Conservation (phyloP, 768 basidiomycete genomes). For the Lactifluus rugatus region DNA sequence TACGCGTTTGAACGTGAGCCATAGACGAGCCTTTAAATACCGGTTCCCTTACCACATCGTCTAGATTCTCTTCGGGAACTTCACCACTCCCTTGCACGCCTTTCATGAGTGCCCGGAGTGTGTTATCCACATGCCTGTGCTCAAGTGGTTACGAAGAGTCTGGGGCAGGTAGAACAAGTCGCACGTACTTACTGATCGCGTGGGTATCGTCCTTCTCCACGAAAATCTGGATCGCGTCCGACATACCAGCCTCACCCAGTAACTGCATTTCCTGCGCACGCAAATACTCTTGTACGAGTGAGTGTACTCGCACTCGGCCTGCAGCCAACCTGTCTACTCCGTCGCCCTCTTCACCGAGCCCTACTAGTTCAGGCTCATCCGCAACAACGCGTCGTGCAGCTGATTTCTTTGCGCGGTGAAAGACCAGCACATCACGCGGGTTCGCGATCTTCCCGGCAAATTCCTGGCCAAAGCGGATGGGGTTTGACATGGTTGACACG, state of each 20-base stretch:
- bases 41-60: conserved; percentile 48
- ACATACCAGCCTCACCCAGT: conserved; percentile 82
- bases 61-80: conserved; percentile 62
- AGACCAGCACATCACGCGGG: conserved; percentile 86
- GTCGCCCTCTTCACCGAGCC: conserved; percentile 25
- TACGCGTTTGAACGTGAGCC: neutral
- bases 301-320: conserved; percentile 73
- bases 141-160: neutral
- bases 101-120: conserved; percentile 54
- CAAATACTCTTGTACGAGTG: conserved; percentile 86
- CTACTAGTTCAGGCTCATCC: conserved; percentile 59
- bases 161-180: neutral
- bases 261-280: conserved; percentile 89
- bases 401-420: conserved; percentile 71
- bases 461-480: conserved; percentile 93
- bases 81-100: conserved; percentile 58
- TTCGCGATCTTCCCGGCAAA: conserved; percentile 89
- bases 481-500: conserved; percentile 87
- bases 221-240: conserved; percentile 87
- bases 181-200: conserved; percentile 74
- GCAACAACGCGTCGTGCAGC: conserved; percentile 47
- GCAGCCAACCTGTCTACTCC: conserved; percentile 30
- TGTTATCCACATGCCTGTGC: conserved; percentile 52
- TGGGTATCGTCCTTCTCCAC: conserved; percentile 97
- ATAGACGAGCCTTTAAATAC: neutral